These are phyloP conservation scores for Monilinia laxa DNA, from an alignment of 2,329 filamentous ascomycete genomes.

Conservation along the genomic window DNA sequence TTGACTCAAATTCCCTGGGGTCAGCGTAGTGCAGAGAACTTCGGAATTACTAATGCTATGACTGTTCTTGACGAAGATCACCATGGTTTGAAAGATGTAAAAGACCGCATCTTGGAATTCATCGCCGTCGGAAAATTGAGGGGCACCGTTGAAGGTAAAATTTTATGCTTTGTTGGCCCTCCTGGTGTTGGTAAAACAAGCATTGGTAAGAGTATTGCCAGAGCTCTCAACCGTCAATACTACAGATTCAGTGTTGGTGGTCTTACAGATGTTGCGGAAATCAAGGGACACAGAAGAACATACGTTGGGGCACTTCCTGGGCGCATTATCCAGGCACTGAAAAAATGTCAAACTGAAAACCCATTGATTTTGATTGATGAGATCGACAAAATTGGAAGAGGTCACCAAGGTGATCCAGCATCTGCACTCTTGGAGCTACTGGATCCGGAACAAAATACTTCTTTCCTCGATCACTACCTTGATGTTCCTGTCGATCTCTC, in stretches of 20 bases:
- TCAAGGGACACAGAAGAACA: slow-evolving; percentile 94
- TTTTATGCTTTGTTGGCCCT: slow-evolving; percentile 94
- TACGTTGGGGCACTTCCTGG: slow-evolving; percentile 95
- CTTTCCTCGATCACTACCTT: slow-evolving; percentile 98
- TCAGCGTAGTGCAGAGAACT: slow-evolving; percentile 92
- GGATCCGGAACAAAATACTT: slow-evolving; percentile 95
- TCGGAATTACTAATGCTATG: slow-evolving; percentile 88
- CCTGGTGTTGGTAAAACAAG: slow-evolving; percentile 98
- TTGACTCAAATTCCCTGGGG: slow-evolving; percentile 98
- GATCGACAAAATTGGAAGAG: slow-evolving; percentile 95
- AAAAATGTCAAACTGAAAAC: slow-evolving; percentile 99
- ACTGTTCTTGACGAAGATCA: slow-evolving; percentile 93
- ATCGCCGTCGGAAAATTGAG: slow-evolving; percentile 97
- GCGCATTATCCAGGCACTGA: slow-evolving; percentile 94
- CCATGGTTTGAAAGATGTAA: slow-evolving; percentile 95
- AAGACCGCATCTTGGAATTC: slow-evolving; percentile 96
- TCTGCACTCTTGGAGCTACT: slow-evolving; percentile 91
- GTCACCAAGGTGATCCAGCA: slow-evolving; percentile 93
- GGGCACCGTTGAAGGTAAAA: slow-evolving; percentile 97
- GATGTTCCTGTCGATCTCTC: slow-evolving; percentile 96
- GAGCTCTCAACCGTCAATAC: slow-evolving; percentile 92
- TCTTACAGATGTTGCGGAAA: slow-evolving; percentile 94
- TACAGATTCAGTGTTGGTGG: slow-evolving; percentile 98
- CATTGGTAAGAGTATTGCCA: slow-evolving; percentile 96
- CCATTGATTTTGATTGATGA: slow-evolving; percentile 95